Evolutionary conservation across 495 filamentous ascomycete genomes (phyloP), one percentile per base, ranked within the genome.

Genomic region (Aspergillus taichungensis): DNA sequence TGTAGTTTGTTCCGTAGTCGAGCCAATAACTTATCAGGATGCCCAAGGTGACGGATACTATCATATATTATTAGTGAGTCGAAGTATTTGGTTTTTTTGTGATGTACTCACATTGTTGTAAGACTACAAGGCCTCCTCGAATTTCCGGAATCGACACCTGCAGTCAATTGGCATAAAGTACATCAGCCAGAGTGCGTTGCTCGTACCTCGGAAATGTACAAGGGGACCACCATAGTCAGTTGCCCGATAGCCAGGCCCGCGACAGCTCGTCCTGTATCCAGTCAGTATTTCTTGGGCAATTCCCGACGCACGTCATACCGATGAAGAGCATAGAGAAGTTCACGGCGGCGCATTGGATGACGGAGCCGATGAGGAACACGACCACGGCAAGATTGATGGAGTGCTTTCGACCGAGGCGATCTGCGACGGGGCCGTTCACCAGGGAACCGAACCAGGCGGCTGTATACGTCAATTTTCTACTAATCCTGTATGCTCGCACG

Each of bases 1-100:
- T 66, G 29, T 65, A 63, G 45, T 69, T 67, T 12, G 66, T 60
- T 13, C 60, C 62, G 45, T 87, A 88, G 61, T 87, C 79, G 52
- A 88, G 85, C 86, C 87, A 94, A 68, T 88, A 92, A 49, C 76
- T 79, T 30, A 89, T 64, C 71, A 92, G 78, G 62, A 94, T 91
- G 24, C 88, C 88, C 41, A 88, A 79, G 30, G 80, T 86, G 51
- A 91, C 86, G 13, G 85, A 85, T 74, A 85, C 63, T 67, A 8
- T 7, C 3, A 24, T 32, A 12, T 18, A 11, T 9, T 11, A 40
- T 46, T 31, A 46, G 39, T 43, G 11, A 31, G 6, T 12, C 30
- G 35, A 30, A 32, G 11, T 32, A 9, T 1, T 10, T 12, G 1
- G 5, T 27, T 27, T 13, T 5, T 13, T 40, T 9, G 42, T 11